Conservation (phyloP, 1,284 basidiomycete genomes). For the Ustilago trichophora region DNA sequence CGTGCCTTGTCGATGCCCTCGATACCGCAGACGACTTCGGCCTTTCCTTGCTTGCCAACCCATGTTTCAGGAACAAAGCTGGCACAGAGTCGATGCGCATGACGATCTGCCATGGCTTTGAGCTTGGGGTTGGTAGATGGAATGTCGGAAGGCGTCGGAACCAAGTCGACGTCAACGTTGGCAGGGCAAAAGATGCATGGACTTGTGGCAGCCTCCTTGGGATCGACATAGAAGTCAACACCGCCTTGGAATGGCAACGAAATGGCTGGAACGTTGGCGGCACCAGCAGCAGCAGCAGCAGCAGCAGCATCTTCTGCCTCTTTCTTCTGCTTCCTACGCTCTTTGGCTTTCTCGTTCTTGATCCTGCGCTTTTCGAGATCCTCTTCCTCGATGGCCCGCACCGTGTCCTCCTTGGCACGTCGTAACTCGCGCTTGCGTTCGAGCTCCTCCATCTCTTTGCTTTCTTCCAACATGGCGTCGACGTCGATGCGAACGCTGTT, state of each 20-base stretch:
- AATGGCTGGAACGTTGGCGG: slow-evolving; percentile 5
- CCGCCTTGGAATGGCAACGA: slow-evolving; percentile 33
- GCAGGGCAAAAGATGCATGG: slow-evolving; percentile 67
- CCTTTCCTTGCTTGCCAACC: slow-evolving; percentile 47
- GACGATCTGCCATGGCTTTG: slow-evolving; percentile 25
- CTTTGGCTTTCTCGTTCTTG: slow-evolving; percentile 40
- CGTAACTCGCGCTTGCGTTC: slow-evolving; percentile 70
- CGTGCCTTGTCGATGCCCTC: slow-evolving; percentile 56
- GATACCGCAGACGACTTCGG: slow-evolving; percentile 53
- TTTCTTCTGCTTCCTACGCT: slow-evolving; percentile 35
- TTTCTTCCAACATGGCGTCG: slow-evolving; percentile 58
- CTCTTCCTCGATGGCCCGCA: slow-evolving; percentile 31
- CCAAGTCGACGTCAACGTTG: slow-evolving; percentile 43
- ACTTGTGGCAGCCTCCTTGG: slow-evolving; percentile 17
- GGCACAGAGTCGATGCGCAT: slow-evolving; percentile 64
- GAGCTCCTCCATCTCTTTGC: slow-evolving; percentile 54
- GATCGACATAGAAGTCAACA: slow-evolving; percentile 36
- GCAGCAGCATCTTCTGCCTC: slow-evolving; percentile 23
- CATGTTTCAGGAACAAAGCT: slow-evolving; percentile 63
- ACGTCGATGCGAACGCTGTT: slow-evolving; percentile 65
- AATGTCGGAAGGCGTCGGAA: slow-evolving; percentile 36
- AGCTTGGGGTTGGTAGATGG: slow-evolving; percentile 24
- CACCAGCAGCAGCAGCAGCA: slow-evolving; percentile 17
- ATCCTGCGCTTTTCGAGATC: slow-evolving; percentile 36
- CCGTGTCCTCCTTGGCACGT: slow-evolving; percentile 63